Percentiles rank a stretch among this genome's conserved stretches.
These are phyloP conservation scores for Lactarius deliciosus DNA, from an alignment of 768 basidiomycete species.

Conservation along the genomic window DNA sequence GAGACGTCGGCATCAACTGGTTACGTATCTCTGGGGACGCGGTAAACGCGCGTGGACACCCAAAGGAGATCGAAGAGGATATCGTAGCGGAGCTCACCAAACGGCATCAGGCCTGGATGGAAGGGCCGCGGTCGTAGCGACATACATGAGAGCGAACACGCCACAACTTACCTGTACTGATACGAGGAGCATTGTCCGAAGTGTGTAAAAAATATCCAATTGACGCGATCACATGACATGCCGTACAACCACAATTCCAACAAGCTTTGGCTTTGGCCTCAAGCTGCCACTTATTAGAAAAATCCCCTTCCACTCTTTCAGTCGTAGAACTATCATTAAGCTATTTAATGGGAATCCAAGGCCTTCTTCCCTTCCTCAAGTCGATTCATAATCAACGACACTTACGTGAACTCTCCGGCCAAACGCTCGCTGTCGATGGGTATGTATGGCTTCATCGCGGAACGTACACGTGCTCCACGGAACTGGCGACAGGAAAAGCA, in stretches of 20 bases:
- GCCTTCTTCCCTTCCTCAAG: conserved; percentile 86
- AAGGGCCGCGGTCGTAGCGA: conserved; percentile 3
- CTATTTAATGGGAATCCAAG: conserved; percentile 81
- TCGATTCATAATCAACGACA: conserved; percentile 78
- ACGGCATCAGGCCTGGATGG: conserved; percentile 74
- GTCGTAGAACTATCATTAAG: not conserved
- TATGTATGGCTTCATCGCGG: conserved; percentile 95
- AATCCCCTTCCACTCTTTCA: not conserved
- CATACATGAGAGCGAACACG: not conserved
- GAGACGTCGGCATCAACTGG: conserved; percentile 57
- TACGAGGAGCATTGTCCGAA: not conserved
- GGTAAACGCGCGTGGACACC: conserved; percentile 34
- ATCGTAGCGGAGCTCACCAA: conserved; percentile 75
- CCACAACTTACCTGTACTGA: not conserved
- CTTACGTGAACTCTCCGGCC: conserved; percentile 78
- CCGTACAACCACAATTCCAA: not conserved
- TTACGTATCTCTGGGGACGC: conserved; percentile 52
- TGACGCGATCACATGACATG: conserved; percentile 3
- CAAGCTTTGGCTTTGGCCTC: not conserved
- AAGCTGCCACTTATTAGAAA: not conserved
- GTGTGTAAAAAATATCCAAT: conserved; percentile 1
- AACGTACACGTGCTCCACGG: conserved; percentile 85
- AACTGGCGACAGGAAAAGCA: conserved; percentile 79
- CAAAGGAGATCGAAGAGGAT: conserved; percentile 90
- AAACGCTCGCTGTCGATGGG: conserved; percentile 89